Percentiles rank a stretch among this genome's conserved stretches.
phyloP scores from a whole-genome alignment of 1,139 yeast genomes.

The Geotrichum fermentans region DNA sequence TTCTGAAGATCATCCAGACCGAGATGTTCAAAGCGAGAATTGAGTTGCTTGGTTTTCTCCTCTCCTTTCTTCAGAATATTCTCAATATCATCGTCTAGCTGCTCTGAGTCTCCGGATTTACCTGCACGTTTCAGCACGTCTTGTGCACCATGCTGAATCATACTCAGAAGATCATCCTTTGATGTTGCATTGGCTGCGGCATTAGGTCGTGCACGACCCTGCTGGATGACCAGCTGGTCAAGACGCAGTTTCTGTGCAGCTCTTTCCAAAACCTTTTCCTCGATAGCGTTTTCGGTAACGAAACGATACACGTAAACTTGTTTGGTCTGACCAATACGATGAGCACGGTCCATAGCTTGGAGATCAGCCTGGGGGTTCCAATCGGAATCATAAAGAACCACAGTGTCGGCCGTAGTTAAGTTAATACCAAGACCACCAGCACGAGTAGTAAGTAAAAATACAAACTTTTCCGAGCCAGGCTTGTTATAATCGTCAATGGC shows the following conservation, averaged over 20 bases:
- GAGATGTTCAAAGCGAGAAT: constrained; percentile 72
- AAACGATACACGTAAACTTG: constrained; percentile 89
- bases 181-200: constrained; percentile 50
- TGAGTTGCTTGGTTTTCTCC: constrained; percentile 69
- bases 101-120: constrained; percentile 30
- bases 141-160: constrained; percentile 97
- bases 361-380: constrained; percentile 99
- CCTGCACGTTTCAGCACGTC: constrained; percentile 55
- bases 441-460: constrained; percentile 85
- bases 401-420: constrained; percentile 87
- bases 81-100: constrained; percentile 71
- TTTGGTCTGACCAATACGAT: constrained; percentile 94
- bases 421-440: constrained; percentile 99
- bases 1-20: constrained; percentile 92
- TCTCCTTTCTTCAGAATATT: constrained; percentile 72
- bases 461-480: constrained; percentile 76
- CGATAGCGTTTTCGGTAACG: constrained; percentile 93
- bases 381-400: constrained; percentile 85
- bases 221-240: constrained; percentile 94
- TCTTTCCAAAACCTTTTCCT: constrained; percentile 90
- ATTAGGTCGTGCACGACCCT: constrained; percentile 59
- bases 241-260: constrained; percentile 91
- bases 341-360: constrained; percentile 99
- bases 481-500: constrained; percentile 90
- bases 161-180: constrained; percentile 81